Base-by-base conservation (phyloP, 441 rosid genomes). In the Pelargonium australe region DNA sequence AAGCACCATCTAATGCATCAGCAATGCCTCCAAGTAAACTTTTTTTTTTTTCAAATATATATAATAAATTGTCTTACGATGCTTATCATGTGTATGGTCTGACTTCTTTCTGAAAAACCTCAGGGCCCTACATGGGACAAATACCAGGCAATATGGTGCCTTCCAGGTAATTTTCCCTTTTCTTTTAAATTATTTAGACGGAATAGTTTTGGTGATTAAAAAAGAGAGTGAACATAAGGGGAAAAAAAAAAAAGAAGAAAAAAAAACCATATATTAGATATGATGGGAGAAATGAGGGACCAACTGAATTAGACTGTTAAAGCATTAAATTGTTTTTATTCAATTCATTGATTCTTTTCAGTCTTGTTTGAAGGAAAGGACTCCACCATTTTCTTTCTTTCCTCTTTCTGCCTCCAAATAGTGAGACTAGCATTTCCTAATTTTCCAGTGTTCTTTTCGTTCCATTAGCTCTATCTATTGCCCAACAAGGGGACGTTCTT, bases 81-180 rank as follows among this genome's bases (percentile, higher is more conserved):
- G 9, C 7, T 55, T 55, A 5, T 8, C 25, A 34, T 34, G 37
- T 55, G 20, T 55, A 16, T 55, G 17, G 10, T 55, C 40, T 67
- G 66, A 51, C 72, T 57, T 13, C 67, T 67, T 67, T 74, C 66
- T 75, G 63, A 9, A 40, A 68, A 20, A 63, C 72, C 37, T 63
- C 78, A 88, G 95, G 84, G 77, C 67, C 82, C 63, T 82, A 73
- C 70, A 68, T 72, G 74, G 86, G 80, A 74, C 87, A 83, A 79
- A 49, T 75, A 67, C 80, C 75, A 20, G 70, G 66, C 68, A 76
- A 75, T 44, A 70, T 64, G 71, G 70, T 80, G 23, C 73, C 79
- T 74, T 78, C 80, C 64, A 68, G 95, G 96, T 90, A 79, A 66
- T 37, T 61, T 72, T 17, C 70, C 41, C 10, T 64, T 34, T 67